Evolutionary conservation across 108 stramenopile genomes (phyloP), one percentile per base, ranked within the genome.

Genomic region (Schizochytrium sp.): DNA sequence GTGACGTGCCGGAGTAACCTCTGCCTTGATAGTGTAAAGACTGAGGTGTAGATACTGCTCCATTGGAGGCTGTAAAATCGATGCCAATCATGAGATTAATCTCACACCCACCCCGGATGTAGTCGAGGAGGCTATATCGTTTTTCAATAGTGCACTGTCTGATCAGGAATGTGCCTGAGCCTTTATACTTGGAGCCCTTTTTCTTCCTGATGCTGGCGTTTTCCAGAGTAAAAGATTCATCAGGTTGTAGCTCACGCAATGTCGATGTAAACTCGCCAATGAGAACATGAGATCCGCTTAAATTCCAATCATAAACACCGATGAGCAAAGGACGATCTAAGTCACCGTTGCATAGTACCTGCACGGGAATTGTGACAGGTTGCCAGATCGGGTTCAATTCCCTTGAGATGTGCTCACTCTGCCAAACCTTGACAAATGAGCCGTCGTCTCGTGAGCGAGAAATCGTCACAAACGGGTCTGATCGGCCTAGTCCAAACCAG

Each of bases 91-190:
- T 83, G 45, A 83, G 76, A 28, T 83, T 83, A 5, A 83, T 2
- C 76, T 83, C 76, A 53, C 76, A 83, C 1, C 76, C 76, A 12
- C 76, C 76, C 50, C 76, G 76, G 40, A 83, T 83, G 76, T 83
- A 83, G 50, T 83, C 76, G 17, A 83, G 76, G 53, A 83, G 55
- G 76, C 50, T 55, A 53, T 38, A 83, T 2, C 76, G 76, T 53
- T 83, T 83, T 53, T 83, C 28, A n/a, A 83, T 83, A 8, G 76
- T 40, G n/a, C 28, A 47, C 15, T 49, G 53, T 28, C 47, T n/a
- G 5, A 83, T 53, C n/a, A n/a, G 19, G 1, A 83, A 83, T 10
- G 47, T 83, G 0, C 76, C 76, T 38, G 76, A 83, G 47, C 76
- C 76, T 55, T 83, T 83, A 28, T 83, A 83, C 76, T 83, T 83